A percentile compares a stretch with the other conserved stretches of the same genome.
Evolutionary conservation across 1,284 basidiomycete genomes (phyloP).

Genomic region (Cryptococcus sp.): DNA sequence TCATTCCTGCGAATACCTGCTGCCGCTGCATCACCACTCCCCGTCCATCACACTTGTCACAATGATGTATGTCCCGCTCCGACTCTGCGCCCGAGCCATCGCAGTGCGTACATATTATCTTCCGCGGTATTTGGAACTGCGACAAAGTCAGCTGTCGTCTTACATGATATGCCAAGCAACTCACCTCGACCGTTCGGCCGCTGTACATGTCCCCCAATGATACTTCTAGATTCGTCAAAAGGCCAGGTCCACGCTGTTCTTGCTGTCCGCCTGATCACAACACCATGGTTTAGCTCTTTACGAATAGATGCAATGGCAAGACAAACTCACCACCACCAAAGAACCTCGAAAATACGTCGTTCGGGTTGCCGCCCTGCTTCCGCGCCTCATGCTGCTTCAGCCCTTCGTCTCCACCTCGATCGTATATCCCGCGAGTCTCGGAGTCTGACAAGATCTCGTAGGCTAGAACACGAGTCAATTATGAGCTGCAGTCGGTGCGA

Average conservation of each 20-base stretch:
- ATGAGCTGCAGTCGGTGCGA: too few relatives aligned
- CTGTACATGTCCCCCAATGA: slow-evolving; percentile 81
- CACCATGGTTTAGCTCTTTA: neutral
- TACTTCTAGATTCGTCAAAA: slow-evolving; percentile 84
- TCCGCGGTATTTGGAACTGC: slow-evolving; percentile 87
- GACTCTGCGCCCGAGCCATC: slow-evolving; percentile 88
- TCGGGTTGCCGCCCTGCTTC: slow-evolving; percentile 64
- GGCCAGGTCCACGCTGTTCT: slow-evolving; percentile 76
- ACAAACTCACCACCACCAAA: slow-evolving; percentile 69
- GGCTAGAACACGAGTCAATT: slow-evolving; percentile 57
- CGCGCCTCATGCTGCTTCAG: slow-evolving; percentile 75
- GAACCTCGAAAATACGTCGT: slow-evolving; percentile 89
- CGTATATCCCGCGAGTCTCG: slow-evolving; percentile 87
- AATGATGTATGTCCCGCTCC: slow-evolving; percentile 78
- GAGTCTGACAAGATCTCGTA: slow-evolving; percentile 87
- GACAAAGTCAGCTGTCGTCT: neutral
- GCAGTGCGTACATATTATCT: slow-evolving; percentile 88
- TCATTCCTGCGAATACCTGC: slow-evolving; percentile 95
- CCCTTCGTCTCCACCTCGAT: slow-evolving; percentile 88
- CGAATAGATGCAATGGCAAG: neutral
- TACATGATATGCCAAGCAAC: slow-evolving; percentile 33
- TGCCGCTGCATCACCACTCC: slow-evolving; percentile 83
- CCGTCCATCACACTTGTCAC: slow-evolving; percentile 75
- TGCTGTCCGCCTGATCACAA: slow-evolving; percentile 62
- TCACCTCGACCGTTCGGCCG: slow-evolving; percentile 77